Conservation (phyloP, 805 yeast species). For the Lipomyces orientalis region DNA sequence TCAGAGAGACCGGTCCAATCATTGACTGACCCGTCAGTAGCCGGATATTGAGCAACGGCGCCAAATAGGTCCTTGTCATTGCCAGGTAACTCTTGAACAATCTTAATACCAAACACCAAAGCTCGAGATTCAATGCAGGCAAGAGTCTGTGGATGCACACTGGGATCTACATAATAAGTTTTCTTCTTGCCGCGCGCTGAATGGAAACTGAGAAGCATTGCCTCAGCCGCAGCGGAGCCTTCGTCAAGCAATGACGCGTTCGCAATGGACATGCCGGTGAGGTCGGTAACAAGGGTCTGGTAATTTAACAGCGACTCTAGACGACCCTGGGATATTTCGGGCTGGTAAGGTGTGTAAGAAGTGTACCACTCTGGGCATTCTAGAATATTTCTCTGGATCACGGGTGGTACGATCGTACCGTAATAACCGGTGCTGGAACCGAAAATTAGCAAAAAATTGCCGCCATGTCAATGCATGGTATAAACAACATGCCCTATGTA, state of each 20-base stretch:
- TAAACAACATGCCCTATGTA: constrained; percentile 67
- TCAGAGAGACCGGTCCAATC: constrained; percentile 64
- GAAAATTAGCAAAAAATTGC: background rate
- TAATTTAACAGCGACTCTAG: constrained; percentile 86
- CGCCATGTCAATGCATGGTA: background rate
- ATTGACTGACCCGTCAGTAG: constrained; percentile 74
- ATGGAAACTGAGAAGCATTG: constrained; percentile 83
- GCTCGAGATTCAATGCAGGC: constrained; percentile 83
- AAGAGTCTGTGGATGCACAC: constrained; percentile 84
- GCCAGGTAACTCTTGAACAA: constrained; percentile 59
- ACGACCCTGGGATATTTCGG: constrained; percentile 97
- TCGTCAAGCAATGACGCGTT: constrained; percentile 95
- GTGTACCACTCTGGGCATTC: constrained; percentile 99
- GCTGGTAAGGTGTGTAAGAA: constrained; percentile 97
- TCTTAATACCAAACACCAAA: constrained; percentile 68
- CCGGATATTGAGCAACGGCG: constrained; percentile 87
- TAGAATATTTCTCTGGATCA: constrained; percentile 86
- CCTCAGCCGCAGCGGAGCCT: constrained; percentile 97
- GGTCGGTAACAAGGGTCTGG: constrained; percentile 88
- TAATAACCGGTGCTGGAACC: constrained; percentile 77
- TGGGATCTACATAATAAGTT: constrained; percentile 72
- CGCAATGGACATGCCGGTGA: constrained; percentile 93
- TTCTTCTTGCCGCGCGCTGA: constrained; percentile 67
- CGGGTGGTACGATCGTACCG: constrained; percentile 88
- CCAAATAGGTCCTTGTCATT: constrained; percentile 64